A percentile compares a stretch with the other conserved stretches of the same genome.
phyloP scores from a whole-genome alignment of 805 yeast genomes.

The Sugiyamaella marilandica region DNA sequence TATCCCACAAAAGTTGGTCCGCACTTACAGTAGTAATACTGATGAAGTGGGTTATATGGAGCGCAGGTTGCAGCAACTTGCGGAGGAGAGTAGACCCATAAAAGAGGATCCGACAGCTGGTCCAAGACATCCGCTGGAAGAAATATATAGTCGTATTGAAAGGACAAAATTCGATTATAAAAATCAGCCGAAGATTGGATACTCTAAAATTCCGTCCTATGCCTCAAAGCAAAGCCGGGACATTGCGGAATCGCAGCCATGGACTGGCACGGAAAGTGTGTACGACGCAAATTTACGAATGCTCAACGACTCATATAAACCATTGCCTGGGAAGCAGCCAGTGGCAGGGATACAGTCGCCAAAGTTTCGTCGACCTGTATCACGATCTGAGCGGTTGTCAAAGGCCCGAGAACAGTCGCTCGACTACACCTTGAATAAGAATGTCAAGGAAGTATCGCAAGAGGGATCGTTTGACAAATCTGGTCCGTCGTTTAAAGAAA shows the following conservation, averaged over 20 bases:
- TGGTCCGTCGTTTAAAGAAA: constrained; percentile 46
- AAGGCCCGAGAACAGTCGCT: constrained; percentile 61
- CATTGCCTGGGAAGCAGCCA: constrained; percentile 23
- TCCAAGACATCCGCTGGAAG: constrained; percentile 7
- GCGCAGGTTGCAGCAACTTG: constrained; percentile 38
- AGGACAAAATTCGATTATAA: constrained; percentile 33
- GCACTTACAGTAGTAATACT: not conserved
- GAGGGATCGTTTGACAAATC: constrained; percentile 27
- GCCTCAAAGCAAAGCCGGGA: constrained; percentile 44
- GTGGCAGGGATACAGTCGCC: constrained; percentile 6
- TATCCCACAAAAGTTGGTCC: not conserved
- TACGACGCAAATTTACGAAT: constrained; percentile 49
- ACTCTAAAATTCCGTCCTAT: constrained; percentile 40
- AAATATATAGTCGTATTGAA: constrained; percentile 24
- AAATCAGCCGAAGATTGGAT: constrained; percentile 40
- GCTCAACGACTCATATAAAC: constrained; percentile 50
- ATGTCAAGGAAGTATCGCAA: constrained; percentile 26
- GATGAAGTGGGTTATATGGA: constrained; percentile 29
- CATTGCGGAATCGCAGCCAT: constrained; percentile 48
- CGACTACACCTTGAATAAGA: constrained; percentile 54
- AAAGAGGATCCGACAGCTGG: constrained; percentile 37
- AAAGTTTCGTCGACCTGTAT: constrained; percentile 21
- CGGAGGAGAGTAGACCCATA: constrained; percentile 39
- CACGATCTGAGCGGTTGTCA: constrained; percentile 40
- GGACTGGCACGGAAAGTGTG: constrained; percentile 53